phyloP scores from a whole-genome alignment of 1,284 basidiomycete genomes.

The Pterulicium gracile region DNA sequence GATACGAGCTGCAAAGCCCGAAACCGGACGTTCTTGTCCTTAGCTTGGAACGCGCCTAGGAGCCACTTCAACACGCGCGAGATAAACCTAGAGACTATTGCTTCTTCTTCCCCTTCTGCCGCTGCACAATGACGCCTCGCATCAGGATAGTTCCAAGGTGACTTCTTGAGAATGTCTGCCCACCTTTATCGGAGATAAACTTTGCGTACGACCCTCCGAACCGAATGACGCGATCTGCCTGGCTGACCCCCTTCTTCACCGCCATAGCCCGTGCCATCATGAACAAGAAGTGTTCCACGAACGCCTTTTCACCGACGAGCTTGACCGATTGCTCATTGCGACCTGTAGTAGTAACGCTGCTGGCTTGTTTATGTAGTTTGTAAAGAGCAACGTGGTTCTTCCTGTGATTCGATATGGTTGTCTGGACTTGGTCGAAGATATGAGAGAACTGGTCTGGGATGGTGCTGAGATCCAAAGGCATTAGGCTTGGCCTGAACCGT shows the following conservation, averaged over 20 bases:
- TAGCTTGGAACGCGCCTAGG: slow-evolving; percentile 76
- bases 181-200: slow-evolving; percentile 73
- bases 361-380: slow-evolving; percentile 54
- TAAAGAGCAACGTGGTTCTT: slow-evolving; percentile 77
- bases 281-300: slow-evolving; percentile 66
- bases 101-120: slow-evolving; percentile 53
- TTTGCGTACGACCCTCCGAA: slow-evolving; percentile 80
- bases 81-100: slow-evolving; percentile 65
- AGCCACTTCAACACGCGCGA: slow-evolving; percentile 69
- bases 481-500: no score
- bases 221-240: slow-evolving; percentile 77
- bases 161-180: no score
- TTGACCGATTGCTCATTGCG: slow-evolving; percentile 42
- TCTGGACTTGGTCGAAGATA: slow-evolving; percentile 68
- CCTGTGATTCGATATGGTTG: slow-evolving; percentile 66
- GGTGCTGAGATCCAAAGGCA: not conserved
- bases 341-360: slow-evolving; percentile 42
- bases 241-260: slow-evolving; percentile 76
- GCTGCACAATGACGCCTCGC: slow-evolving; percentile 17
- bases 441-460: not conserved
- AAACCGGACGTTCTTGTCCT: slow-evolving; percentile 83
- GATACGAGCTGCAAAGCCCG: slow-evolving; percentile 74
- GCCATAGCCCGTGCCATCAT: slow-evolving; percentile 64
- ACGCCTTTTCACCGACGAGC: slow-evolving; percentile 72
- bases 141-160: no score